A percentile compares a stretch with the other conserved stretches of the same genome.
These are phyloP conservation scores for Penicillium concentricum DNA, from an alignment of 2,329 filamentous ascomycete genomes.

Conservation along the genomic window DNA sequence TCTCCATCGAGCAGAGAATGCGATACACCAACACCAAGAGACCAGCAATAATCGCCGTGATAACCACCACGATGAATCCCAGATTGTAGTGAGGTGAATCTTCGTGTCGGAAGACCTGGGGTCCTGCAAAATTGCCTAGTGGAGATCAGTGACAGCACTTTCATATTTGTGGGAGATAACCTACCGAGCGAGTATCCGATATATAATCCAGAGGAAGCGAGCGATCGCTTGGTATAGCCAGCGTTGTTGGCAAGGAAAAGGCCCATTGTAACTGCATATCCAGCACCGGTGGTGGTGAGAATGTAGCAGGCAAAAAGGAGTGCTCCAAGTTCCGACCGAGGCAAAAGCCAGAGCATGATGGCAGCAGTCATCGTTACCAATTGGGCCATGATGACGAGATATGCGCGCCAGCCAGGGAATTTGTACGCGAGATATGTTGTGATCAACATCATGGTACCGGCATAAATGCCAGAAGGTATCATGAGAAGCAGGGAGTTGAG, in stretches of 20 bases:
- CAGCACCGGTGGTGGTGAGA: neutral
- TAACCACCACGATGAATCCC: neutral
- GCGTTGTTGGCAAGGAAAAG: neutral
- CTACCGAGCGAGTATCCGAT: neutral
- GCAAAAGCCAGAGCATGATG: neutral
- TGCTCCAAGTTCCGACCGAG: neutral
- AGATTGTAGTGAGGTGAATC: neutral
- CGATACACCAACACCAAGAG: neutral
- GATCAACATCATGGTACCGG: slow-evolving; percentile 41
- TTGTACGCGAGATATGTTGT: slow-evolving; percentile 44
- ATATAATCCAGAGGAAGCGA: neutral
- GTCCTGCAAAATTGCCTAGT: neutral
- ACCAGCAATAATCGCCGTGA: neutral
- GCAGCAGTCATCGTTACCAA: neutral
- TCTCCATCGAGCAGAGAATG: neutral
- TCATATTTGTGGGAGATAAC: neutral
- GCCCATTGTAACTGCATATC: neutral
- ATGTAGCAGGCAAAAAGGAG: neutral
- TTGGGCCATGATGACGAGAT: neutral
- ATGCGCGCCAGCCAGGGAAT: slow-evolving; percentile 13
- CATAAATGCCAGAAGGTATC: slow-evolving; percentile 42
- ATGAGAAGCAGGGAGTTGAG: slow-evolving; percentile 46
- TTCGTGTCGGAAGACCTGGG: neutral
- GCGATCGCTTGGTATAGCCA: neutral
- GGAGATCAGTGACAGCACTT: neutral